These are phyloP conservation scores for Cucumis hystrix DNA, from an alignment of 306 rosid genomes.

Conservation along the genomic window DNA sequence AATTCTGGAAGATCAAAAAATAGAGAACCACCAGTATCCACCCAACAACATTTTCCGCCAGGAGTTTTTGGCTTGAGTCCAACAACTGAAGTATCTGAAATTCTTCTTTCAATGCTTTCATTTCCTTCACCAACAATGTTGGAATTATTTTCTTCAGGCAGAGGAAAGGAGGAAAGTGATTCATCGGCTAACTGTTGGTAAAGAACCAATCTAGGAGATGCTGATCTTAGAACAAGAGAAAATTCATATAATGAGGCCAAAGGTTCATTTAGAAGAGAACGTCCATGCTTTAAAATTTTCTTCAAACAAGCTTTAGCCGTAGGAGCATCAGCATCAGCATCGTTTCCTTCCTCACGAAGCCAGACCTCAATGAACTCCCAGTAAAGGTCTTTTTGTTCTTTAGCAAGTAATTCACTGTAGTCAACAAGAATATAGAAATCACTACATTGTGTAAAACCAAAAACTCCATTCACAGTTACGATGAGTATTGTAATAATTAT, in stretches of 20 bases:
- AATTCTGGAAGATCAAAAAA: slow-evolving; percentile 48
- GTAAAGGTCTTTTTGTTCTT: slow-evolving; percentile 43
- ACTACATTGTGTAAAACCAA: neutral
- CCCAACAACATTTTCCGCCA: slow-evolving; percentile 78
- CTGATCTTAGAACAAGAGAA: slow-evolving; percentile 73
- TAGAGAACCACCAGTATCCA: slow-evolving; percentile 59
- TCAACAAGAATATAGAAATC: slow-evolving; percentile 9
- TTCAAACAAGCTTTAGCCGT: slow-evolving; percentile 58
- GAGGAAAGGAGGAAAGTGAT: slow-evolving; percentile 77
- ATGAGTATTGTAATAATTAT: neutral
- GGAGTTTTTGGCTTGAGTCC: slow-evolving; percentile 35
- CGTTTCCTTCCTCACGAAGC: slow-evolving; percentile 35
- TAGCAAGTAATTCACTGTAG: slow-evolving; percentile 65
- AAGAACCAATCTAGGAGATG: slow-evolving; percentile 79
- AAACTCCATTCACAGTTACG: neutral
- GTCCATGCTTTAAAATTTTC: slow-evolving; percentile 35
- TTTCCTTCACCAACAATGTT: slow-evolving; percentile 20
- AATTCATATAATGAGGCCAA: slow-evolving; percentile 69
- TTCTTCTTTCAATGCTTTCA: slow-evolving; percentile 10
- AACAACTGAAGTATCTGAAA: slow-evolving; percentile 31
- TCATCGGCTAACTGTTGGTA: slow-evolving; percentile 64
- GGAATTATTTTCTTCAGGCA: slow-evolving; percentile 30
- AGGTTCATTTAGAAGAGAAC: slow-evolving; percentile 44
- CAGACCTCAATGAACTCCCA: slow-evolving; percentile 78
- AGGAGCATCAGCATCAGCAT: slow-evolving; percentile 5